Conservation (phyloP, 2,329 filamentous ascomycete genomes). For the Cladosporium sp. region DNA sequence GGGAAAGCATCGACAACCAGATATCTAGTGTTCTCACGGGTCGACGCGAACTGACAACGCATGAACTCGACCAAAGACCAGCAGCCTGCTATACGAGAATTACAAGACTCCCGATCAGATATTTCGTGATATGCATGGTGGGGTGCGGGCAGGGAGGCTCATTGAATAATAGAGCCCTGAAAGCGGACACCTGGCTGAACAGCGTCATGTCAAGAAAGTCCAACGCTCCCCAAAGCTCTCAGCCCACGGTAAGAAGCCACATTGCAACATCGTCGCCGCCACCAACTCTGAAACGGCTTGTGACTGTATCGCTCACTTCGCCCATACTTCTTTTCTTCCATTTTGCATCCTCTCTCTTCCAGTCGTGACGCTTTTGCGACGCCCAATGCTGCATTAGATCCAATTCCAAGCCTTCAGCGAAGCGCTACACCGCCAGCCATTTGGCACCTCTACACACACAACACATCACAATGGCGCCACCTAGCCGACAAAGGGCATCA, state of each 20-base stretch:
- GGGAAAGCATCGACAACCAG: too few species aligned
- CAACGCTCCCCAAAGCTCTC: constrained; percentile 5
- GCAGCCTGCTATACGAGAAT: background rate
- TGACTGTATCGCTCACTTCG: background rate
- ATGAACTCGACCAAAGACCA: too few species aligned
- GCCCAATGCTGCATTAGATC: constrained; percentile 7
- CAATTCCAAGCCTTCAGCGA: constrained; percentile 4
- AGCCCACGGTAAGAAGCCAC: constrained; percentile 9
- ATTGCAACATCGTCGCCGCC: constrained; percentile 11
- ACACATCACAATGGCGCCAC: constrained; percentile 4
- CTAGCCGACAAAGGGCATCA: background rate
- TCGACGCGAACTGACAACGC: too few species aligned
- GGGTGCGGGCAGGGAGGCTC: background rate
- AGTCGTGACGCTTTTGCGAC: background rate
- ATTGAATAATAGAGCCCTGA: background rate
- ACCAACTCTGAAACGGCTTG: constrained; percentile 1
- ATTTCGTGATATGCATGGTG: background rate
- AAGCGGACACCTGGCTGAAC: constrained; percentile 7
- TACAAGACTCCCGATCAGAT: background rate
- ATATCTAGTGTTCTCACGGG: too few species aligned
- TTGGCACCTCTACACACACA: background rate
- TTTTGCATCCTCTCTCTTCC: background rate
- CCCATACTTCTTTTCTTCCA: background rate
- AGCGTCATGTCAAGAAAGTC: constrained; percentile 5
- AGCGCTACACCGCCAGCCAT: constrained; percentile 11